Percentiles rank a stretch among this genome's conserved stretches.
phyloP scores from a whole-genome alignment of 140 eudicot genomes.

The Bidens hawaiensis region DNA sequence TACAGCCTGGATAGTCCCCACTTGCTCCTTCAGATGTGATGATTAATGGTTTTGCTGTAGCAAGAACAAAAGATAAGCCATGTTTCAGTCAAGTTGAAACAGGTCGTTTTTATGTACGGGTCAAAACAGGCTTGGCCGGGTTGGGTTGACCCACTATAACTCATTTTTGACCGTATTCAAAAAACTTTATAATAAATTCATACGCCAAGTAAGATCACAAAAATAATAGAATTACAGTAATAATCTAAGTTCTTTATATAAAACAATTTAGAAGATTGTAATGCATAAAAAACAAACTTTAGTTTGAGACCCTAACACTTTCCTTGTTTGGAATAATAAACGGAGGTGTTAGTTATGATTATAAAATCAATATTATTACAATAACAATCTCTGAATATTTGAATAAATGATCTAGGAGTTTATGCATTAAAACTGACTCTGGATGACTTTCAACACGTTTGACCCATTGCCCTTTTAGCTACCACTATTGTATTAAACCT shows the following conservation, averaged over 20 bases:
- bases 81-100: conserved; percentile 3
- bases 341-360: background rate
- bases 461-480: background rate
- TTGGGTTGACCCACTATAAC: background rate
- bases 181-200: background rate
- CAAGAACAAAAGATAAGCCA: conserved; percentile 17
- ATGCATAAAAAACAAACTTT: background rate
- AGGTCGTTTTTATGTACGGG: background rate
- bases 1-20: conserved; percentile 94
- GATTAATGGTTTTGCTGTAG: conserved; percentile 63
- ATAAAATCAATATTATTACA: background rate
- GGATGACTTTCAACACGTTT: background rate
- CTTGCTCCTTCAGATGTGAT: conserved; percentile 89
- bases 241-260: background rate
- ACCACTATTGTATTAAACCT: background rate
- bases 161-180: background rate
- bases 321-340: background rate
- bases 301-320: background rate
- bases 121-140: background rate
- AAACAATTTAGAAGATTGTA: background rate
- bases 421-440: background rate
- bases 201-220: background rate
- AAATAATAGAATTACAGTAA: background rate
- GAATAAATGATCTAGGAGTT: background rate
- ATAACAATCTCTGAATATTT: background rate